Conservation (phyloP, 192 early-diverging fungal genomes). For the Dispira simplex region DNA sequence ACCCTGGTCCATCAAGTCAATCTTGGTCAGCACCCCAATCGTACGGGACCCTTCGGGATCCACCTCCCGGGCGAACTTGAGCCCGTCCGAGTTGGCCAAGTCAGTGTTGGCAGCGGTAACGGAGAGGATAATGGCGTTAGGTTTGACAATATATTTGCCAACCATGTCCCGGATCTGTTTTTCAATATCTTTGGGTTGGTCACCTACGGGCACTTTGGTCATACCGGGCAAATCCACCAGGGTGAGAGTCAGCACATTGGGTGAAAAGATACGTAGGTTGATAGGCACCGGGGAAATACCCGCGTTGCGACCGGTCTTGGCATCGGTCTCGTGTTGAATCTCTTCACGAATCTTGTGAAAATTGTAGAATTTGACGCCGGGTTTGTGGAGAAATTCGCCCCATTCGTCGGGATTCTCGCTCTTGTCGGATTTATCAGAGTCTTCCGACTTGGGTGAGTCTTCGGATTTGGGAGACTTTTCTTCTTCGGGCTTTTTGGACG, state of each 20-base stretch:
- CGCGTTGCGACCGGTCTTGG: slow-evolving; percentile 64
- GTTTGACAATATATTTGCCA: slow-evolving; percentile 92
- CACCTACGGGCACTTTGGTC: slow-evolving; percentile 97
- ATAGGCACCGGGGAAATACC: slow-evolving; percentile 94
- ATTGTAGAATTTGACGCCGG: slow-evolving; percentile 89
- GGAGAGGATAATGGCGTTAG: slow-evolving; percentile 93
- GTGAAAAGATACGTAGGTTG: slow-evolving; percentile 94
- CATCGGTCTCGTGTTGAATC: slow-evolving; percentile 85
- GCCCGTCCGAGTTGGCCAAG: slow-evolving; percentile 98
- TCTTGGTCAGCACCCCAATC: slow-evolving; percentile 98
- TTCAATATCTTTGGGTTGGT: slow-evolving; percentile 99
- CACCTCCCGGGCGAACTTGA: slow-evolving; percentile 96
- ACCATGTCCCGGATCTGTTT: slow-evolving; percentile 98
- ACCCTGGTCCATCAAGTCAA: slow-evolving; percentile 99
- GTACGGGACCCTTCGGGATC: slow-evolving; percentile 97
- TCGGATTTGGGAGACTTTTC: not conserved
- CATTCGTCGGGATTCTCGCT: slow-evolving; percentile 61
- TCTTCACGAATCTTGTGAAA: slow-evolving; percentile 97
- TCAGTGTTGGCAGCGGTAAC: slow-evolving; percentile 98
- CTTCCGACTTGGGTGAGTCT: slow-evolving; percentile 23
- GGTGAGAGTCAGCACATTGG: slow-evolving; percentile 97
- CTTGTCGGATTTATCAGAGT: slow-evolving; percentile 26
- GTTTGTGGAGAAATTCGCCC: slow-evolving; percentile 98
- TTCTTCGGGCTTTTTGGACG: slow-evolving; percentile 12
- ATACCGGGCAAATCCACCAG: slow-evolving; percentile 98